Evolutionary conservation across 495 filamentous ascomycete genomes (phyloP), one percentile per base, ranked within the genome.

Genomic region (Hypoxylon perforatum): DNA sequence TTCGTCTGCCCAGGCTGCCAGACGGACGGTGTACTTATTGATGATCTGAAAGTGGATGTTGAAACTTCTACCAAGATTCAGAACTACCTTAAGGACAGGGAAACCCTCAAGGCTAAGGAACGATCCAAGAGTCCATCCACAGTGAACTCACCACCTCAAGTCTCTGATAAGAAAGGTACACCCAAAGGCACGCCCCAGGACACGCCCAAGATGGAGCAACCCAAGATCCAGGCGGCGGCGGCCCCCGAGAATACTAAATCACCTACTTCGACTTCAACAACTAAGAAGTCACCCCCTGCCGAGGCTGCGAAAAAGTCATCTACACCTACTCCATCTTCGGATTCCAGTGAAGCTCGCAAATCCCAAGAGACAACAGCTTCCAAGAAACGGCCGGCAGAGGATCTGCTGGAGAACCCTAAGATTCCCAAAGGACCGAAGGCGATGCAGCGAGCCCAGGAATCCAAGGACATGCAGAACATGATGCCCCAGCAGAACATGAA

Each of bases 1-100:
- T 92, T 99, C 81, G 83, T 91, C 72, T 99, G 95, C 76, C 96
- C 96, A 57, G 89, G 87, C 51, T 99, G 95, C 82, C 86, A 90
- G 75, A 91, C 87, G 42, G 93, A 96, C 67, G 93, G 92, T 61
- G 91, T 97, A 46, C 82, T 97, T 57, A 90, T 98, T 78, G 96
- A 97, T 86, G 89, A 97, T 78, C 87, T 99, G 54, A 85, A 86
- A 71, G 76, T 86, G 58, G 94, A 98, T 78, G 89, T 91, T 49
- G 92, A 94, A 57, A 85, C 86, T 30, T 82, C 85, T 58, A 78
- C 85, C 53, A 95, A 93, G 78, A 89, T 96, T 63, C 90, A 91
- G 77, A 80, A 76, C n/a, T 97, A 89, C 66, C 85, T 95, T 62
- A 87, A 84, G 57, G 85, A 87, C 56, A 92, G 88, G 77, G 88